Percentiles rank a stretch among this genome's conserved stretches.
phyloP scores from a whole-genome alignment of 805 yeast species.

The Grigorovia humatica region DNA sequence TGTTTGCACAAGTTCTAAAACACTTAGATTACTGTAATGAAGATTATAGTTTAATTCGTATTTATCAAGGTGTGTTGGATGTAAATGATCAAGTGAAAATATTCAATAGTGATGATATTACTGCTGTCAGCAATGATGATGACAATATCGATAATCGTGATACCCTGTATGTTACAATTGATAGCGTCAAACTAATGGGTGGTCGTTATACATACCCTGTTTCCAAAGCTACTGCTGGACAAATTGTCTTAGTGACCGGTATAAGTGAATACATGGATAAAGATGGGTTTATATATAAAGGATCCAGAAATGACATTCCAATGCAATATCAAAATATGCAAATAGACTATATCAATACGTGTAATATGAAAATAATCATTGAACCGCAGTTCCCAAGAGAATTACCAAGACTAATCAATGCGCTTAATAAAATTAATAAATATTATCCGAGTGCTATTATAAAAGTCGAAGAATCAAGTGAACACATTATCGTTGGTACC shows the following conservation, averaged over 20 bases:
- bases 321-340: slow-evolving; percentile 11
- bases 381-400: slow-evolving; percentile 77
- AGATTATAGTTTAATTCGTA: slow-evolving; percentile 46
- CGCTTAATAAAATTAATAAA: slow-evolving; percentile 50
- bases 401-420: slow-evolving; percentile 60
- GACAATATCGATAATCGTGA: slow-evolving; percentile 40
- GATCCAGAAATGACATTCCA: slow-evolving; percentile 7
- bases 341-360: slow-evolving; percentile 36
- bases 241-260: slow-evolving; percentile 59
- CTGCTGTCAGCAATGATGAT: slow-evolving; percentile 1
- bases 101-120: slow-evolving; percentile 38
- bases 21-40: slow-evolving; percentile 46
- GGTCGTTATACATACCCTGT: slow-evolving; percentile 60
- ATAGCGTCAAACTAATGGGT: slow-evolving; percentile 42
- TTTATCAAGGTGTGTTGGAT: slow-evolving; percentile 49
- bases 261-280: slow-evolving; percentile 37
- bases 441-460: slow-evolving; percentile 57
- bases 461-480: slow-evolving; percentile 85
- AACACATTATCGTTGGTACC: slow-evolving; percentile 64
- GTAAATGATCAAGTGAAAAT: slow-evolving; percentile 41
- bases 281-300: slow-evolving; percentile 42
- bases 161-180: slow-evolving; percentile 20
- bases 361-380: slow-evolving; percentile 64
- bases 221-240: slow-evolving; percentile 48
- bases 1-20: slow-evolving; percentile 44